Percentiles rank a stretch among this genome's conserved stretches.
Evolutionary conservation across 2,329 filamentous ascomycete species (phyloP).

Genomic region (Colletotrichum orbiculare): DNA sequence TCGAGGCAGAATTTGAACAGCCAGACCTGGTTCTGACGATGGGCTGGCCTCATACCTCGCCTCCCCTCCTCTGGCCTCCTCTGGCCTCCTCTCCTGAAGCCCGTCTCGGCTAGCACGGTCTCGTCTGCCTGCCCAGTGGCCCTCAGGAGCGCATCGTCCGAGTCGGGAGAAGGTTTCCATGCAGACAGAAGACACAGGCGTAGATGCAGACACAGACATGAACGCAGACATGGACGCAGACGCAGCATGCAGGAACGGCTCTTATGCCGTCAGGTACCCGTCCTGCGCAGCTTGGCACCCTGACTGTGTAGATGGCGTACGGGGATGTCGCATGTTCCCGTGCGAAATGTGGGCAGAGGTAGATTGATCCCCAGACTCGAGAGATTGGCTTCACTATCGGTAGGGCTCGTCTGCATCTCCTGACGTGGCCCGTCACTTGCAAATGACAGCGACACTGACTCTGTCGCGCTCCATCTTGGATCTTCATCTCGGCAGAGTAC

Average conservation of each 20-base stretch:
- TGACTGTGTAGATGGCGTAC: constrained; percentile 5
- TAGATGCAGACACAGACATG: not conserved
- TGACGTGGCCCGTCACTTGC: too few relatives aligned
- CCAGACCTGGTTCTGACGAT: too few relatives aligned
- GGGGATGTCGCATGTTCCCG: constrained; percentile 5
- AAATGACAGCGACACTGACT: too few relatives aligned
- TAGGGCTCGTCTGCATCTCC: constrained; percentile 10
- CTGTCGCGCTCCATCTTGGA: too few relatives aligned
- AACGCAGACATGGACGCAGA: too few relatives aligned
- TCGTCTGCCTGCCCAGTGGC: constrained; percentile 2
- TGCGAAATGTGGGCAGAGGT: not conserved
- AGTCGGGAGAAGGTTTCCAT: not conserved
- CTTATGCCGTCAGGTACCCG: constrained; percentile 26
- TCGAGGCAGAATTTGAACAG: too few relatives aligned
- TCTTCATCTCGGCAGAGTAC: too few relatives aligned
- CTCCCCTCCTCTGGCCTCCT: too few relatives aligned
- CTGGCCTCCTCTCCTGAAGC: too few relatives aligned
- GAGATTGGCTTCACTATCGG: constrained; percentile 19
- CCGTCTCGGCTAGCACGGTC: too few relatives aligned
- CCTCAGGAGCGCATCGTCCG: constrained; percentile 18
- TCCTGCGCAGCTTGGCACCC: not conserved
- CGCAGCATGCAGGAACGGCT: constrained; percentile 6
- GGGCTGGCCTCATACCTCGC: too few relatives aligned
- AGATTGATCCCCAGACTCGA: constrained; percentile 21
- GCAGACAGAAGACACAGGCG: not conserved